phyloP scores from a whole-genome alignment of 257 asterid genomes.

The Pogostemon cablin region DNA sequence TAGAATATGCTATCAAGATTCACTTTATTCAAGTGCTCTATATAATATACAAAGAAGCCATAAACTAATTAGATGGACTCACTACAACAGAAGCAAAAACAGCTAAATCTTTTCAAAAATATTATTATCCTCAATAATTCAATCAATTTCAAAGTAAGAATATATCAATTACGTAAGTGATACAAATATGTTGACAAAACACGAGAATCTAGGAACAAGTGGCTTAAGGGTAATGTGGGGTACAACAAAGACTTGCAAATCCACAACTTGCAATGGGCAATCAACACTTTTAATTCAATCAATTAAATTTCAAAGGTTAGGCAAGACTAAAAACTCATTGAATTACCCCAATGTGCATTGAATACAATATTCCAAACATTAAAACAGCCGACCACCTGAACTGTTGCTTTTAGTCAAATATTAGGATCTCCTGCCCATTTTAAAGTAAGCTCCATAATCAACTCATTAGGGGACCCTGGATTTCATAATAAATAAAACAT shows the following conservation, averaged over 20 bases:
- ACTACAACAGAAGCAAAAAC: no score
- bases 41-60: no score
- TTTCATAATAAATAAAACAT: no score
- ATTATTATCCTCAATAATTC: no score
- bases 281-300: slow-evolving; percentile 7
- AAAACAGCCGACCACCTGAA: slow-evolving; percentile 63
- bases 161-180: no score
- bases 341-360: slow-evolving; percentile 26
- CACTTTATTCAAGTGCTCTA: no score
- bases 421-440: slow-evolving; percentile 99
- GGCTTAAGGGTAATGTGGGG: slow-evolving; percentile 98
- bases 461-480: no score
- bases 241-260: slow-evolving; percentile 86
- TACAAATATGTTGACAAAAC: slow-evolving; percentile 73
- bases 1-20: no score
- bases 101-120: no score
- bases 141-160: no score
- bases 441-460: slow-evolving; percentile 94
- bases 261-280: slow-evolving; percentile 69
- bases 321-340: slow-evolving; percentile 22
- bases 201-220: slow-evolving; percentile 98
- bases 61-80: no score
- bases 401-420: slow-evolving; percentile 83
- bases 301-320: not conserved
- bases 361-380: slow-evolving; percentile 21